phyloP scores from a whole-genome alignment of 2,329 filamentous ascomycete species.

The Colletotrichum gigasporum region DNA sequence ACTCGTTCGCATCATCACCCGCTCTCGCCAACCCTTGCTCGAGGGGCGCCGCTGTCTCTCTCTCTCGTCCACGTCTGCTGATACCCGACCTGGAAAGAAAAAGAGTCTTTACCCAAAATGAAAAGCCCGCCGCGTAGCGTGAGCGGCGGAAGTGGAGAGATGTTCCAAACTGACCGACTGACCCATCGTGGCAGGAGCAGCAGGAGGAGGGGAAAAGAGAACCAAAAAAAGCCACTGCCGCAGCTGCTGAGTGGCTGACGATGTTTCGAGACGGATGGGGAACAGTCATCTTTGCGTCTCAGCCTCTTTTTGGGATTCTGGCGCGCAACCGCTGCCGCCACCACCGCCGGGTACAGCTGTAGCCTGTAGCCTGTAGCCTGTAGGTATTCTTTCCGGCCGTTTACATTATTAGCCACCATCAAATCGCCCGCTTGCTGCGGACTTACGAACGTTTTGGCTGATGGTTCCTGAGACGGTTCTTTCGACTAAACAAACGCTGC shows the following conservation, averaged over 20 bases:
- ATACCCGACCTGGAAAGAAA: no score
- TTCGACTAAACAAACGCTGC: no score
- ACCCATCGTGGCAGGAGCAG: not conserved
- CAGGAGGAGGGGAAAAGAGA: not conserved
- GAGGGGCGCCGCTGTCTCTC: not conserved
- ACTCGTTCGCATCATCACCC: not conserved
- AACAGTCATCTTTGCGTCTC: not conserved
- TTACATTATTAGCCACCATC: no score
- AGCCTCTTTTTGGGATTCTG: constrained; percentile 17
- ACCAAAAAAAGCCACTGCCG: constrained; percentile 17
- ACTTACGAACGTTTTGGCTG: no score
- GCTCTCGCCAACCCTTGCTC: not conserved
- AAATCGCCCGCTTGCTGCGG: no score
- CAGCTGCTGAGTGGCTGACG: constrained; percentile 23
- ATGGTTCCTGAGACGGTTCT: no score
- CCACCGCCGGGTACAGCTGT: no score
- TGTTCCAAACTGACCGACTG: not conserved
- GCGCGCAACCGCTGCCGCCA: constrained; percentile 13
- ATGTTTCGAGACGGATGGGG: not conserved
- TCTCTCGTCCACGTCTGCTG: not conserved
- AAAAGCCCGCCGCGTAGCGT: not conserved
- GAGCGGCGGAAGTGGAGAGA: not conserved
- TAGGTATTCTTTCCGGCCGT: no score
- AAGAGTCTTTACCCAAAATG: no score
- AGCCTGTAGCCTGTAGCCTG: no score